These are phyloP conservation scores for Ambrosia trifida DNA, from an alignment of 129 eudicot species.

Conservation along the genomic window DNA sequence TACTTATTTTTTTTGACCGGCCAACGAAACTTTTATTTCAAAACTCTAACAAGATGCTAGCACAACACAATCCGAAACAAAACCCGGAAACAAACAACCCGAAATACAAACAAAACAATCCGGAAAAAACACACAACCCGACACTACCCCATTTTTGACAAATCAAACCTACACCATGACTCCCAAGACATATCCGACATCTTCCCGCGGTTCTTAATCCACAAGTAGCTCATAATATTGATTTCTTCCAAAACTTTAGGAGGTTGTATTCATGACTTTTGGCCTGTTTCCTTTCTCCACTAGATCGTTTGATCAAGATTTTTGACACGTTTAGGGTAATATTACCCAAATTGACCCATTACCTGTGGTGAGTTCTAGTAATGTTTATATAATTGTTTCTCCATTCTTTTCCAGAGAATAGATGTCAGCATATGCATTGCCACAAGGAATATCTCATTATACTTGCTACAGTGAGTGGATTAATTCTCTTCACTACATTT, in stretches of 20 bases:
- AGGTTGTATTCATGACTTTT: neutral
- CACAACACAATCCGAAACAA: too few species aligned
- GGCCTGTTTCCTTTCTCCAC: neutral
- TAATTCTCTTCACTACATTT: slow-evolving; percentile 73
- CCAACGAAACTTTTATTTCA: too few species aligned
- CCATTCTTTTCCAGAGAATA: slow-evolving; percentile 46
- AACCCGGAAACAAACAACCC: too few species aligned
- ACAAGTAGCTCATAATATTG: too few species aligned
- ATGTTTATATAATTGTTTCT: neutral
- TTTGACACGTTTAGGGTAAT: neutral
- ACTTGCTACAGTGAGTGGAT: slow-evolving; percentile 84
- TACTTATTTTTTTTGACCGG: too few species aligned
- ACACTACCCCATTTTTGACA: too few species aligned
- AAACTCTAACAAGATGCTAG: too few species aligned
- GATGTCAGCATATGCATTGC: slow-evolving; percentile 73
- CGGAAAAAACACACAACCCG: too few species aligned
- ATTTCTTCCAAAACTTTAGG: neutral
- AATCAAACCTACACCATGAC: too few species aligned
- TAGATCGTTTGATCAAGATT: neutral
- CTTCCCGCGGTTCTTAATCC: too few species aligned
- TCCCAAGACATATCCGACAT: too few species aligned
- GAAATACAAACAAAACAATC: too few species aligned
- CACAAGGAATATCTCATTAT: slow-evolving; percentile 74
- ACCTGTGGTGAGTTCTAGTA: neutral
- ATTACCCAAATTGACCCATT: neutral